These are phyloP conservation scores for Kodamaea lidongshanica DNA, from an alignment of 805 yeast genomes.

Conservation along the genomic window DNA sequence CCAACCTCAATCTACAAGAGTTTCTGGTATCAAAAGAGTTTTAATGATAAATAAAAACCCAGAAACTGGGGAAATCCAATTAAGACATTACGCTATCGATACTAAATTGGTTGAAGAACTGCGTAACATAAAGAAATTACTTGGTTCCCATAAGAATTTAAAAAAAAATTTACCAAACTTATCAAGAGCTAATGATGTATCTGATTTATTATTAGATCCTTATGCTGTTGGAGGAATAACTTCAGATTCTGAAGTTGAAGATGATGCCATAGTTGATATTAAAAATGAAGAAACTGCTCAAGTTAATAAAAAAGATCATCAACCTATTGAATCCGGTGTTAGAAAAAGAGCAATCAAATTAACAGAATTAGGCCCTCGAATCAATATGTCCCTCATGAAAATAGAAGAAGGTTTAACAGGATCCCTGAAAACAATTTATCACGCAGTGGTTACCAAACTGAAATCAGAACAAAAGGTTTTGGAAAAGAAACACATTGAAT, in stretches of 20 bases:
- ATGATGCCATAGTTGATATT: conserved; percentile 73
- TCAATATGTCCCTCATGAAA: conserved; percentile 68
- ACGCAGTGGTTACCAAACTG: conserved; percentile 61
- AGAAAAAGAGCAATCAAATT: conserved; percentile 81
- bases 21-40: conserved; percentile 74
- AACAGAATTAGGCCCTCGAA: conserved; percentile 89
- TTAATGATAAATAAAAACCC: conserved; percentile 71
- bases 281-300: conserved; percentile 18
- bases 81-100: conserved; percentile 85
- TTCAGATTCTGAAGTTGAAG: conserved; percentile 91
- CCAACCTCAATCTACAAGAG: conserved; percentile 74
- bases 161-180: conserved; percentile 68
- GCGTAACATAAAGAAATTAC: conserved; percentile 63
- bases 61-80: conserved; percentile 66
- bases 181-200: conserved; percentile 61
- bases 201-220: conserved; percentile 79
- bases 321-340: conserved; percentile 20
- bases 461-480: conserved; percentile 52
- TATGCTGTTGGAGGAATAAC: conserved; percentile 76
- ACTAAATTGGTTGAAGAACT: conserved; percentile 79
- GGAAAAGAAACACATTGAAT: conserved; percentile 61
- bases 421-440: conserved; percentile 82
- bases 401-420: conserved; percentile 87
- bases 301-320: conserved; percentile 16
- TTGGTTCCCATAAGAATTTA: conserved; percentile 53